These are phyloP conservation scores for Beta macrorhiza DNA, from an alignment of 179 eudicot genomes.

Conservation along the genomic window DNA sequence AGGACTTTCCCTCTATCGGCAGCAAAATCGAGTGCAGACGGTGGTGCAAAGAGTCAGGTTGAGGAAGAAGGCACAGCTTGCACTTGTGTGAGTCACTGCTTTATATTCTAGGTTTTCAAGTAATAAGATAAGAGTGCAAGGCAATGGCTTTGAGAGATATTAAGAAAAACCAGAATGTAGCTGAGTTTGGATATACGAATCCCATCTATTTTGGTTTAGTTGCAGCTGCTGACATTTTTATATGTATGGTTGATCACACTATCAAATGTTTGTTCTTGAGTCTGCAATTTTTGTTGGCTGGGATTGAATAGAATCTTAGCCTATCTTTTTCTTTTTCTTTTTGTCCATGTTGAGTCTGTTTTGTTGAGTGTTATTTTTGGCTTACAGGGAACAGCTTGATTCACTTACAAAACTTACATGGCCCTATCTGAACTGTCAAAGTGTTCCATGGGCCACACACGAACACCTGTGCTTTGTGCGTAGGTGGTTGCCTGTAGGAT, in stretches of 20 bases:
- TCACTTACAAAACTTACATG: conserved; percentile 62
- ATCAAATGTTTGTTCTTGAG: conserved; percentile 7
- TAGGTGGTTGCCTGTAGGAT: conserved; percentile 49
- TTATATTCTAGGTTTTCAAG: conserved; percentile 39
- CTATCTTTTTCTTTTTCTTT: neutral
- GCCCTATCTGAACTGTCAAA: conserved; percentile 65
- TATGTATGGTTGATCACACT: conserved; percentile 5
- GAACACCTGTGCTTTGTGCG: conserved; percentile 57
- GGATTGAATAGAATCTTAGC: conserved; percentile 2
- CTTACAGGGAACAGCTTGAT: conserved; percentile 88
- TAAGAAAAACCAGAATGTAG: conserved; percentile 21
- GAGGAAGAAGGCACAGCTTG: conserved; percentile 87
- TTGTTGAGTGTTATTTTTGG: conserved; percentile 49
- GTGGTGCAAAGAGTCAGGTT: conserved; percentile 74
- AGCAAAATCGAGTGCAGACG: conserved; percentile 83
- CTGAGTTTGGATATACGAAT: conserved; percentile 12
- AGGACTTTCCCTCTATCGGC: conserved; percentile 79
- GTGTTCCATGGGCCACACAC: conserved; percentile 79
- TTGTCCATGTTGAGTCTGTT: conserved; percentile 14
- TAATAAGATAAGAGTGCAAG: conserved; percentile 16
- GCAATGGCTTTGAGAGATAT: neutral
- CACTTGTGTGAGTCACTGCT: conserved; percentile 87
- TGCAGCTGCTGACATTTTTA: conserved; percentile 20
- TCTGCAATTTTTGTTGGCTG: conserved; percentile 9
- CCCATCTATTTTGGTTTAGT: conserved; percentile 11